phyloP scores from a whole-genome alignment of 352 stramenopile genomes.

The Pythium utonaiense region DNA sequence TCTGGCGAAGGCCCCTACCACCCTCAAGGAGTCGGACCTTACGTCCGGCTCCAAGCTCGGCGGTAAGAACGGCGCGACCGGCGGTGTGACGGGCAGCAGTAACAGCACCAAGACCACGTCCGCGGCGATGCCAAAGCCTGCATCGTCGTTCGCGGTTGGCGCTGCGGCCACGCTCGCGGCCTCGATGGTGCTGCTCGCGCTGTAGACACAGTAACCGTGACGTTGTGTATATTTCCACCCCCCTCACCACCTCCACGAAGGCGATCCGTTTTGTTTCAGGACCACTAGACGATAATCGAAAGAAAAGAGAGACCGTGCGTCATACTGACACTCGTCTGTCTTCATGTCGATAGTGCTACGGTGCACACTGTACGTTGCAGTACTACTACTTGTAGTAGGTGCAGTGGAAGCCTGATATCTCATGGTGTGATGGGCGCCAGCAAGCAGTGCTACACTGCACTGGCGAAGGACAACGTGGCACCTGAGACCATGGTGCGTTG shows the following conservation, averaged over 20 bases:
- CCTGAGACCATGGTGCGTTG: neutral
- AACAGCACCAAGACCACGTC: constrained; percentile 2
- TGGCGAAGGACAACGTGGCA: no score
- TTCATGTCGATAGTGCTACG: no score
- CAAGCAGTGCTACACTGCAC: no score
- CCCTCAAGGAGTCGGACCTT: constrained; percentile 11
- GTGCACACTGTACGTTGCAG: no score
- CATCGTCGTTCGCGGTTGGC: neutral
- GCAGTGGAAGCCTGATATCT: no score
- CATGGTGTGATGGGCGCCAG: no score
- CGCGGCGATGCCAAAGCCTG: neutral
- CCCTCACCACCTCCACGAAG: no score
- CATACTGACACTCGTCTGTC: no score
- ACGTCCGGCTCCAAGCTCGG: constrained; percentile 22
- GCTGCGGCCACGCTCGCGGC: neutral
- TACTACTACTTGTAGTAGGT: no score
- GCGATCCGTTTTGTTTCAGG: no score
- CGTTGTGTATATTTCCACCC: neutral
- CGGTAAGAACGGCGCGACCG: constrained; percentile 12
- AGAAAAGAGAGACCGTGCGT: no score
- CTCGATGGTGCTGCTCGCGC: neutral
- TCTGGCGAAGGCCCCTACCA: constrained; percentile 48
- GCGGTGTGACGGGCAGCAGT: constrained; percentile 1
- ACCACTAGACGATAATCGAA: no score
- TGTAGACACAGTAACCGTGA: constrained; percentile 4